A percentile compares a stretch with the other conserved stretches of the same genome.
Conservation (phyloP, 2,329 filamentous ascomycete species). For the Sphaerulina populicola region DNA sequence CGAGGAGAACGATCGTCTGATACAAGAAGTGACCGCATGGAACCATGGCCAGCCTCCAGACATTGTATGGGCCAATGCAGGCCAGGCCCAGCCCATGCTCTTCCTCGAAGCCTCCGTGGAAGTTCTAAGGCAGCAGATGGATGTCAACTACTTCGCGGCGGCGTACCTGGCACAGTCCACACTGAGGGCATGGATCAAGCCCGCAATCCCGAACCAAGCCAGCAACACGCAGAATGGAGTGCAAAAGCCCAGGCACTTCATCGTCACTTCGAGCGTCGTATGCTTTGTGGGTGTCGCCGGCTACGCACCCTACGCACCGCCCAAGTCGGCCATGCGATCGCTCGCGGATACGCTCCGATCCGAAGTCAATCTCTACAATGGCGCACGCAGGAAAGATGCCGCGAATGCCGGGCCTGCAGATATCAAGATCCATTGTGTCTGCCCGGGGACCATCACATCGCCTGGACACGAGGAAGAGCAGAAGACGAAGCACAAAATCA, state of each 20-base stretch:
- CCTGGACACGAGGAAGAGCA: slow-evolving; percentile 72
- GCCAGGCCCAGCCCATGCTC: slow-evolving; percentile 62
- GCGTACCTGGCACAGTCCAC: slow-evolving; percentile 79
- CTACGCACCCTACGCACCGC: slow-evolving; percentile 73
- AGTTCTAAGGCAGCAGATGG: slow-evolving; percentile 69
- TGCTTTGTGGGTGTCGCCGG: slow-evolving; percentile 71
- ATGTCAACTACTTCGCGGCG: slow-evolving; percentile 82
- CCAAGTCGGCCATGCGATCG: slow-evolving; percentile 76
- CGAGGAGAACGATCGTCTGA: slow-evolving; percentile 59
- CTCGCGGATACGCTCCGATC: slow-evolving; percentile 76
- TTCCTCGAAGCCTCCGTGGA: slow-evolving; percentile 66
- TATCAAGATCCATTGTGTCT: slow-evolving; percentile 72
- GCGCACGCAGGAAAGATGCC: slow-evolving; percentile 39
- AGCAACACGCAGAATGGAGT: slow-evolving; percentile 11
- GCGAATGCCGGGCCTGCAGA: slow-evolving; percentile 48
- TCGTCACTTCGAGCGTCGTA: slow-evolving; percentile 74
- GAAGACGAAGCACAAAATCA: slow-evolving; percentile 68
- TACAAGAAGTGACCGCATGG: slow-evolving; percentile 67
- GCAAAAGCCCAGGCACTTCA: slow-evolving; percentile 59
- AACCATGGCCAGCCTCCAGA: slow-evolving; percentile 68
- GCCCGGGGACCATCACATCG: slow-evolving; percentile 72
- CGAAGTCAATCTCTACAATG: slow-evolving; percentile 80
- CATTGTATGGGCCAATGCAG: slow-evolving; percentile 85
- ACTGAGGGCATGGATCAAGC: slow-evolving; percentile 62
- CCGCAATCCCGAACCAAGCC: slow-evolving; percentile 30